Evolutionary conservation across 1,284 basidiomycete genomes (phyloP), one percentile per base, ranked within the genome.

Genomic region (Tilletia walkeri): DNA sequence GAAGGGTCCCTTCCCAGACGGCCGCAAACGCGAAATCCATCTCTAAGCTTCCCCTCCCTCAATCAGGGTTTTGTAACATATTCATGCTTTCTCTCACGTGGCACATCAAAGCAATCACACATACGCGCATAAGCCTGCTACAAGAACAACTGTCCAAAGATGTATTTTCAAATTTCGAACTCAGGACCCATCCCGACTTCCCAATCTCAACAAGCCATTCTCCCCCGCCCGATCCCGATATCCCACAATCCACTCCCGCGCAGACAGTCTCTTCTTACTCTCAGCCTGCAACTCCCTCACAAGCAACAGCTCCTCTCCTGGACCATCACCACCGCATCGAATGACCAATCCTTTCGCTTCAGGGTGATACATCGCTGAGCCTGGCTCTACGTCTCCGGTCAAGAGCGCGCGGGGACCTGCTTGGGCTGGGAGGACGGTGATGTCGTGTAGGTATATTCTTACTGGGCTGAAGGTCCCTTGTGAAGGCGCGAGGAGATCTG

Each of bases 1-100:
- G 72, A 73, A 75, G 20, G 78, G 78, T 0, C 77, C 77, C 6
- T 76, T 77, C 69, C 75, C 75, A 4, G 72, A 79, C 67, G 72
- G 72, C 6, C 65, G 53, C 7, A 4, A 36, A 7, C 59, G 36
- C 16, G 18, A 20, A 4, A 63, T 63, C 59, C 16, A 18, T 18
- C 50, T 53, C 20, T 53, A 3, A 45, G 41, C 41, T 45, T 30
- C 54, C 54, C 20, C 24, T 56, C 20, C 34, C 20, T 56, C 24
- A 30, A 5, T 6, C 54, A 20, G 34, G 54, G 10, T n/a, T 14
- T 24, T 56, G 54, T 53, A 56, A 5, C 41, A 45, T 45, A 45
- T 3, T 45, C 41, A 45, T 45, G 6, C 6, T 45, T 14, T 30
- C 24, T 30, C 24, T 30, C 24, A 30, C 24, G 24, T 2, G 24